Base-by-base conservation (phyloP, 352 stramenopile species). In the Thraustotheca clavata region DNA sequence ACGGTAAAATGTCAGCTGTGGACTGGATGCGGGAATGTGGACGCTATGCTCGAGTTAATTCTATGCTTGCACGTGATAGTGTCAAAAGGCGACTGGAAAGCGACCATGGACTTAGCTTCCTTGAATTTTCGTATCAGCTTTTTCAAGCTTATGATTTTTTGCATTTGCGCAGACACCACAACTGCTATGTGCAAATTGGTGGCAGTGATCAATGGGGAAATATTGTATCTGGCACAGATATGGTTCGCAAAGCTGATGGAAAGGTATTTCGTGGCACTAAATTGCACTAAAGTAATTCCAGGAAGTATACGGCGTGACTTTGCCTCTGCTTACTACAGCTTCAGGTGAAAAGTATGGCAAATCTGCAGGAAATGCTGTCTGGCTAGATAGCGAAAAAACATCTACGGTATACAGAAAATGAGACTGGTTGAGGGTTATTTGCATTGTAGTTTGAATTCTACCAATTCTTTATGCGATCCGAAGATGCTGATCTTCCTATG, bases 41-140 rank as follows among this genome's bases (percentile, higher is more conserved):
- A 47, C 75, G 76, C 73, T 87, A 33, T 34, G 74, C 70, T 50
- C 97, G 96, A 36, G 96, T 99, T 43, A 99, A 98, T 73, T 82
- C 92, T n/a, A 99, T 99, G 97, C 74, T 99, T 47, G 82, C 82
- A 40, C 96, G 97, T 63, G 97, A 99, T 65, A 98, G 91, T 55
- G 97, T 99, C 11, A 98, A 98, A 72, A 91, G 98, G 74, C 86
- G 97, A 16, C 78, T 99, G 29, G 76, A 89, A 41, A 87, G 89
- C 35, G 96, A 98, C 68, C 88, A 96, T 27, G 90, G 90, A 46
- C 93, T 99, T 73, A 98, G 86, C 62, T 99, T 99, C 77, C 88
- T 99, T 59, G 97, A 99, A 83, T 99, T 99, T 69, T 98, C 98
- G 68, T 99, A 99, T 79, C 98, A 99, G 83, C 90, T 99, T 67